Percentiles rank a stretch among this genome's conserved stretches.
Evolutionary conservation across 2,329 filamentous ascomycete species (phyloP).

Genomic region (Colletotrichum somersetense): DNA sequence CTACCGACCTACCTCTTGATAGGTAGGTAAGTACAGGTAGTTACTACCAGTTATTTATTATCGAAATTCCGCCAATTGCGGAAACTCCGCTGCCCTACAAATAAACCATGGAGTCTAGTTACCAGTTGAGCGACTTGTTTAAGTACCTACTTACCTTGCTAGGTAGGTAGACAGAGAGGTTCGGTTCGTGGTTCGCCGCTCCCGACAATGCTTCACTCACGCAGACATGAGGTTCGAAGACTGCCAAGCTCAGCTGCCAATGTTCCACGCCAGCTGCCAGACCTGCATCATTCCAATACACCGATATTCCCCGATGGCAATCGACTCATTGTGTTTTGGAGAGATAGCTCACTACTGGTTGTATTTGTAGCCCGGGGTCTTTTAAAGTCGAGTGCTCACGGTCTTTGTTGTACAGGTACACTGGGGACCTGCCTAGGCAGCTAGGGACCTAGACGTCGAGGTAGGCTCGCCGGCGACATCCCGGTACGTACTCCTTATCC

Average conservation of each 20-base stretch:
- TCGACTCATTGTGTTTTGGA: not conserved
- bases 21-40: not conserved
- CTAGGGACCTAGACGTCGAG: not conserved
- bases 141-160: not conserved
- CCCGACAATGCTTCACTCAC: no score
- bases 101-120: not conserved
- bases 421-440: no score
- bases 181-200: not conserved
- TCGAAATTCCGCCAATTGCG: not conserved
- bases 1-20: not conserved
- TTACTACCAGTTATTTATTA: not conserved
- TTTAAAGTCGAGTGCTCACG: not conserved
- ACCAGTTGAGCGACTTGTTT: not conserved
- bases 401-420: not conserved
- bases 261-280: not conserved
- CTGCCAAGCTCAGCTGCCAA: not conserved
- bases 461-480: slow-evolving; percentile 11
- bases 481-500: slow-evolving; percentile 28
- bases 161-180: not conserved
- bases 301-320: not conserved
- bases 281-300: not conserved
- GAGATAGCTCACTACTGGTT: not conserved
- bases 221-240: not conserved
- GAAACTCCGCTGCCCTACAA: not conserved
- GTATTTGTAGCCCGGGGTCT: not conserved